phyloP scores from a whole-genome alignment of 495 filamentous ascomycete genomes.

The Penicillium waksmanii region DNA sequence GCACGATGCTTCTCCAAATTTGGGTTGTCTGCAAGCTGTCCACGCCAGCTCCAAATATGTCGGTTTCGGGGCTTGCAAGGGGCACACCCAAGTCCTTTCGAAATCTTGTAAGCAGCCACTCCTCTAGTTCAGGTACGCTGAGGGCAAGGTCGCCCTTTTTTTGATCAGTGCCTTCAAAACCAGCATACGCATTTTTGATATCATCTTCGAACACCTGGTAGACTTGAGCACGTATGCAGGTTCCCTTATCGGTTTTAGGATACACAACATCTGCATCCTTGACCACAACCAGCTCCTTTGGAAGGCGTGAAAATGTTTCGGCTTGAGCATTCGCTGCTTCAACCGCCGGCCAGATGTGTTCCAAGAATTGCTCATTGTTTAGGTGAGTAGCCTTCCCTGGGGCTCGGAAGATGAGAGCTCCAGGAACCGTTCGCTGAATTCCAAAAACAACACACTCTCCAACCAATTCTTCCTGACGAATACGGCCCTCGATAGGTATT shows the following conservation, averaged over 20 bases:
- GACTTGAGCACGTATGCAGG: conserved; percentile 57
- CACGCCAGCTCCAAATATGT: conserved; percentile 59
- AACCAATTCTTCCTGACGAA: conserved; percentile 39
- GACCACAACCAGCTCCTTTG: conserved; percentile 54
- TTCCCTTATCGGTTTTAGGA: conserved; percentile 59
- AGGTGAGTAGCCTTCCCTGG: conserved; percentile 36
- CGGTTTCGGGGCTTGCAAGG: conserved; percentile 36
- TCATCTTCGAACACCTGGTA: conserved; percentile 53
- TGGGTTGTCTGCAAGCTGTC: conserved; percentile 58
- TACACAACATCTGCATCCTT: conserved; percentile 50
- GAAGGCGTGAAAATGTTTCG: conserved; percentile 57
- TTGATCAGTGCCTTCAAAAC: conserved; percentile 28
- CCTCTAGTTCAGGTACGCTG: conserved; percentile 26
- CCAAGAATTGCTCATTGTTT: conserved; percentile 49
- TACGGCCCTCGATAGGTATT: conserved; percentile 58
- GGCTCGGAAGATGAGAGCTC: conserved; percentile 52
- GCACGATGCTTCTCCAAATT: conserved; percentile 46
- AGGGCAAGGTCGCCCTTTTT: conserved; percentile 25
- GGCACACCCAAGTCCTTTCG: conserved; percentile 27
- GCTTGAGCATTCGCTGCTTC: conserved; percentile 50
- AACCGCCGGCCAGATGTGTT: conserved; percentile 56
- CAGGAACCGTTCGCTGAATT: conserved; percentile 39
- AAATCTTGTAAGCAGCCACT: conserved; percentile 32
- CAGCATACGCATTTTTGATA: conserved; percentile 51
- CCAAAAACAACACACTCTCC: conserved; percentile 48